Conservation (phyloP, 106 monocot species). For the Narthecium ossifragum region DNA sequence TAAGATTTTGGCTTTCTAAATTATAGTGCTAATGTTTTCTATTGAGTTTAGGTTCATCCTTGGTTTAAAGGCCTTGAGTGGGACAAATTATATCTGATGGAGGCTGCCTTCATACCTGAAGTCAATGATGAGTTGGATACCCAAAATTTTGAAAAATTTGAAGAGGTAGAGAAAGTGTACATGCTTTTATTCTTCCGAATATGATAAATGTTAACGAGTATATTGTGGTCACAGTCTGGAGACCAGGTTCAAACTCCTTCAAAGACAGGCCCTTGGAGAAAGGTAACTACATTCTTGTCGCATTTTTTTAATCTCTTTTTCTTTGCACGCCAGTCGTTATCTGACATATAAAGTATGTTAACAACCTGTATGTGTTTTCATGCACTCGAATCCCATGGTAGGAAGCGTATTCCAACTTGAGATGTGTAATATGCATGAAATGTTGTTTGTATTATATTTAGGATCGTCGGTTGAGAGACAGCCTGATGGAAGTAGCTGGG, state of each 20-base stretch:
- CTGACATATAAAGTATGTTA: too few species aligned
- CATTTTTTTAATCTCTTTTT: too few species aligned
- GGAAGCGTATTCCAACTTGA: too few species aligned
- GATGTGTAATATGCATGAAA: too few species aligned
- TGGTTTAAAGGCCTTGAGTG: conserved; percentile 69
- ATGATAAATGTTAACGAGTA: neutral
- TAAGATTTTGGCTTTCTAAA: neutral
- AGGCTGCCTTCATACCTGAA: conserved; percentile 85
- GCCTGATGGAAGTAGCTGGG: too few species aligned
- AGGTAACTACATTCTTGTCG: conserved; percentile 26
- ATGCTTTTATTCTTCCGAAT: neutral
- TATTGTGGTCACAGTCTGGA: conserved; percentile 30
- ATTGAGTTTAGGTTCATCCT: conserved; percentile 50
- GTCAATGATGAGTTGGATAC: conserved; percentile 90
- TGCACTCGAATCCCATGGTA: too few species aligned
- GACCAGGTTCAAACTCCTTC: conserved; percentile 40
- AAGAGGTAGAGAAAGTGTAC: conserved; percentile 43
- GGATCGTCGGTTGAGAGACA: too few species aligned
- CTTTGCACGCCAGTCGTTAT: too few species aligned
- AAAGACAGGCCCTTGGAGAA: conserved; percentile 81
- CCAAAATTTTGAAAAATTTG: conserved; percentile 93
- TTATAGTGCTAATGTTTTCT: neutral
- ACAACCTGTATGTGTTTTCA: too few species aligned
- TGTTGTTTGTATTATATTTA: too few species aligned
- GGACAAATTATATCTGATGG: conserved; percentile 72